Conservation (phyloP, 805 yeast genomes). For the Starmerella cellae region DNA sequence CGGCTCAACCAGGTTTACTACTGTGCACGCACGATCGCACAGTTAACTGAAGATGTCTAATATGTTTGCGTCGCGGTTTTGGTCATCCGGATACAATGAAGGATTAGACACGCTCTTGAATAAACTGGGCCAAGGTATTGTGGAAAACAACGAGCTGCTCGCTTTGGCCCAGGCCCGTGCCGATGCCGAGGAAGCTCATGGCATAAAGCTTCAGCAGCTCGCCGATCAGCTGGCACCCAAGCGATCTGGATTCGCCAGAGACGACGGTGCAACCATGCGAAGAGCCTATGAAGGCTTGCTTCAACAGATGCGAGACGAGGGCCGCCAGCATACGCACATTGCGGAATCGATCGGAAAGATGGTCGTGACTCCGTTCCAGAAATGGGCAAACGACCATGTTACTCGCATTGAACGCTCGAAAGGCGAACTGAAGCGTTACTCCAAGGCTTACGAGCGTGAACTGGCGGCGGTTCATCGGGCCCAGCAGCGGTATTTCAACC, state of each 20-base stretch:
- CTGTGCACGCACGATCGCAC: too few relatives aligned
- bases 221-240: conserved; percentile 30
- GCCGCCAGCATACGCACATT: conserved; percentile 43
- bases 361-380: conserved; percentile 57
- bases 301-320: conserved; percentile 44
- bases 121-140: conserved; percentile 40
- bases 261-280: conserved; percentile 55
- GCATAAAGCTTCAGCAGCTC: conserved; percentile 38
- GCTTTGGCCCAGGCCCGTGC: conserved; percentile 53
- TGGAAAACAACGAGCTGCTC: conserved; percentile 57
- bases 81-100: conserved; percentile 21
- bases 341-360: conserved; percentile 46
- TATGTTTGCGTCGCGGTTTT: conserved; percentile 21
- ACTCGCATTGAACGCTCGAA: conserved; percentile 53
- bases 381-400: conserved; percentile 64
- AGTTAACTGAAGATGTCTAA: too few relatives aligned
- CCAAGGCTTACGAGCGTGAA: conserved; percentile 40
- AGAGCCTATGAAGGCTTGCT: conserved; percentile 48
- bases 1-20: too few relatives aligned
- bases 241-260: conserved; percentile 35
- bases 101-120: conserved; percentile 29
- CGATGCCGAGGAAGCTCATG: conserved; percentile 59
- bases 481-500: conserved; percentile 61
- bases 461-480: conserved; percentile 38
- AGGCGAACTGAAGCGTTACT: conserved; percentile 37